phyloP scores from a whole-genome alignment of 2,329 filamentous ascomycete species.

The Claviceps quebecensis region DNA sequence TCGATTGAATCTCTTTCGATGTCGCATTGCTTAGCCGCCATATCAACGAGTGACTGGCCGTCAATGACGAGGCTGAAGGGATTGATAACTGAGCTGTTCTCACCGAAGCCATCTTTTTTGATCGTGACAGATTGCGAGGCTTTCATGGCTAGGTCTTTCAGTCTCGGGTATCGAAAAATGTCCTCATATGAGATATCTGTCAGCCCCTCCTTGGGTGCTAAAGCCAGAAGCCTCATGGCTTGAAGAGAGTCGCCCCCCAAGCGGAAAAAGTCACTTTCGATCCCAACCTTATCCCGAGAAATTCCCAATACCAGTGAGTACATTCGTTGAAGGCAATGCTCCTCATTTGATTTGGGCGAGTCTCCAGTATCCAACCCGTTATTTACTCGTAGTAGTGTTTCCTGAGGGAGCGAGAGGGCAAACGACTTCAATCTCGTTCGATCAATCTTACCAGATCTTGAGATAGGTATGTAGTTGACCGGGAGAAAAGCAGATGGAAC shows the following conservation, averaged over 20 bases:
- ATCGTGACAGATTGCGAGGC: background rate
- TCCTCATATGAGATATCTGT: background rate
- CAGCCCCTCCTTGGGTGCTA: background rate
- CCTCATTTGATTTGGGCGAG: background rate
- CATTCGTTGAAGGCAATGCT: background rate
- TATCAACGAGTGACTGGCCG: background rate
- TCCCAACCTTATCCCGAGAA: conserved; percentile 13
- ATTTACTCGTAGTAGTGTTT: background rate
- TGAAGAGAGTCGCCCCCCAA: conserved; percentile 31
- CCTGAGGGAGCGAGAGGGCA: background rate
- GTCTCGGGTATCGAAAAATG: conserved; percentile 3
- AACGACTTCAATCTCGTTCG: background rate
- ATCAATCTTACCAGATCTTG: background rate
- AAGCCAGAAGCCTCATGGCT: conserved; percentile 27
- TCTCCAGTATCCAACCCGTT: background rate
- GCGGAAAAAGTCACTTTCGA: conserved; percentile 24
- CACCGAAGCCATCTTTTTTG: background rate
- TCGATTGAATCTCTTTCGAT: background rate
- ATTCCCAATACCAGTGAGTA: conserved; percentile 11
- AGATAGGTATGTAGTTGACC: background rate
- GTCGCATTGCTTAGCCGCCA: background rate
- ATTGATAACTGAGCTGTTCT: background rate
- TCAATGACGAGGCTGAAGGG: background rate
- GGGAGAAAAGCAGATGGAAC: background rate
- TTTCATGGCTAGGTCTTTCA: conserved; percentile 2